Evolutionary conservation across 768 basidiomycete species (phyloP), one percentile per base, ranked within the genome.

Genomic region (Panaeolus papilionaceus): DNA sequence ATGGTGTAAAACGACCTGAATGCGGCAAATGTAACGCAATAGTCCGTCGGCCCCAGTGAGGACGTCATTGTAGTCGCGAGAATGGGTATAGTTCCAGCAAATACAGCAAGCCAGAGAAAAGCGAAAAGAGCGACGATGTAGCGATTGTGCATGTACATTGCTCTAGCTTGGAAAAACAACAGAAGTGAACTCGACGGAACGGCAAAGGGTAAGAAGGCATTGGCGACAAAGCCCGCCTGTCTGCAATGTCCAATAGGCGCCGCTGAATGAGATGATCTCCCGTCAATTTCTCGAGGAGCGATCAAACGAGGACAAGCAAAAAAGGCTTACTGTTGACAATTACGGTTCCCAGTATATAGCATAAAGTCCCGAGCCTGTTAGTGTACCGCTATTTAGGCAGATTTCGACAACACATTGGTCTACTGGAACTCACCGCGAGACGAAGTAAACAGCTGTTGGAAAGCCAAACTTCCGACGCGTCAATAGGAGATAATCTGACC

Each of bases 391-490:
- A 6, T 20, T 23, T 26, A 51, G 49, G 44, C 14, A 9, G 8
- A 23, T 28, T 10, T 6, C 8, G 23, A 12, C 2, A 28, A 20
- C 11, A 12, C 14, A 9, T 14, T 16, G 7, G n/a, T 23, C 23
- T 23, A 2, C 14, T 12, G 26, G 20, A 23, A 20, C 47, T 58
- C 20, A 76, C 75, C 69, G 51, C 49, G 69, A 66, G 68, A 75
- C 54, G 38, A 72, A 69, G 45, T 78, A 78, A 0, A 71, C 71
- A n/a, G 70, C 49, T 4, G 71, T 73, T 16, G 72, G 70, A n/a
- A 68, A 10, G 11, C 65, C 37, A 38, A 76, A 63, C 33, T 51
- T 67, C 45, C 65, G 49, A 42, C 68, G 54, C 61, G 65, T 64
- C 1, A 77, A 62, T 2, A 78, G 66, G 51, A 63, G 47, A 37